Conservation (phyloP, 2,329 filamentous ascomycete species). For the Curvularia spicifera region DNA sequence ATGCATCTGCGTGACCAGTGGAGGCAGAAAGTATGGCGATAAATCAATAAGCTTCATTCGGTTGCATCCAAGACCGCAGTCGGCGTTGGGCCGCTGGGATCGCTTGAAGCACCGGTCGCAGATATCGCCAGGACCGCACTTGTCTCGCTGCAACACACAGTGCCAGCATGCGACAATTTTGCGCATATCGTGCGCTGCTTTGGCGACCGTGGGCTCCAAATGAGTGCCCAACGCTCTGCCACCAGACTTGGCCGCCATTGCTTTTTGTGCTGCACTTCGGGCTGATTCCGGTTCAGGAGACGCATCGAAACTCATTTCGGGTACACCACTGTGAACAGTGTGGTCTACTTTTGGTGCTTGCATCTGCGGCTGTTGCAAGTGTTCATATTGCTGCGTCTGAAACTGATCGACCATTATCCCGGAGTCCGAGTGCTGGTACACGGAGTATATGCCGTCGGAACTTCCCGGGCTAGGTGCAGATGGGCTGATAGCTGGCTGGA, state of each 20-base stretch:
- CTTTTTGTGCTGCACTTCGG: conserved; percentile 29
- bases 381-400: conserved; percentile 19
- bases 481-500: conserved; percentile 34
- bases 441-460: conserved; percentile 39
- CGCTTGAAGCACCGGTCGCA: conserved; percentile 51
- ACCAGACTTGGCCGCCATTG: conserved; percentile 39
- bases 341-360: conserved; percentile 16
- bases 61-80: conserved; percentile 54
- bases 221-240: conserved; percentile 50
- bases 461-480: conserved; percentile 41
- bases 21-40: conserved; percentile 53
- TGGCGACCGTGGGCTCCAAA: conserved; percentile 46
- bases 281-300: conserved; percentile 38
- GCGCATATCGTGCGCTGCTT: conserved; percentile 54
- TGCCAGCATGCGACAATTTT: conserved; percentile 57
- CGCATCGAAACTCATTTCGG: conserved; percentile 30
- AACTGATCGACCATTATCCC: conserved; percentile 31
- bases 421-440: conserved; percentile 35
- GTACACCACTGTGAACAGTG: conserved; percentile 17
- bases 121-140: conserved; percentile 50
- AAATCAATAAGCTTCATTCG: conserved; percentile 56
- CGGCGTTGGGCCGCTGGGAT: conserved; percentile 46
- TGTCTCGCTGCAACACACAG: conserved; percentile 57
- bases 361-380: conserved; percentile 8
- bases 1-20: conserved; percentile 51